Evolutionary conservation across 2,329 filamentous ascomycete genomes (phyloP).

Genomic region (Penicillium brevicompactum): DNA sequence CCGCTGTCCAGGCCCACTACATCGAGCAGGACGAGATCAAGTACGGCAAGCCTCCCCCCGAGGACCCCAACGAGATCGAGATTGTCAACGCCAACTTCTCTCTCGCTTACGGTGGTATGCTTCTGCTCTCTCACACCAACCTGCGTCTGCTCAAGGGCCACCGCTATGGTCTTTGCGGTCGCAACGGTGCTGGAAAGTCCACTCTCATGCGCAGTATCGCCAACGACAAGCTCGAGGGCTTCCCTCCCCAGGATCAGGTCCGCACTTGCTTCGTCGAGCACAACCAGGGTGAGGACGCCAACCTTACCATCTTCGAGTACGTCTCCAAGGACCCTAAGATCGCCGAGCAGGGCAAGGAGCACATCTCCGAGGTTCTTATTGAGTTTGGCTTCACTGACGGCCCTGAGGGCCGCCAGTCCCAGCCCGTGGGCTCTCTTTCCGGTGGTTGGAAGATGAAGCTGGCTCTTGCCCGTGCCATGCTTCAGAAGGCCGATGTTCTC

Average conservation of each 20-base stretch:
- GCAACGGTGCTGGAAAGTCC: conserved; percentile 98
- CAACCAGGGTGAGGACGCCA: conserved; percentile 97
- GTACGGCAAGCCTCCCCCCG: conserved; percentile 79
- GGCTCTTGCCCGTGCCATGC: conserved; percentile 91
- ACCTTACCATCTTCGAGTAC: conserved; percentile 93
- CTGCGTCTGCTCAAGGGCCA: conserved; percentile 92
- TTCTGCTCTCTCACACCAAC: conserved; percentile 94
- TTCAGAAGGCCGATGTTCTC: conserved; percentile 94
- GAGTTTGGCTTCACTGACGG: conserved; percentile 94
- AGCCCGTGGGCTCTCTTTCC: conserved; percentile 91
- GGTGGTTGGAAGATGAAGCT: conserved; percentile 99
- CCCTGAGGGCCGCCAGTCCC: conserved; percentile 81
- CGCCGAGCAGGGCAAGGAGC: conserved; percentile 73
- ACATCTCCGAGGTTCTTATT: conserved; percentile 78
- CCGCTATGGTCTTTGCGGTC: conserved; percentile 93
- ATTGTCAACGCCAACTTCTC: conserved; percentile 99
- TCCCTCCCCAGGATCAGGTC: conserved; percentile 87
- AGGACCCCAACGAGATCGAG: conserved; percentile 89
- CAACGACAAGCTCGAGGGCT: conserved; percentile 93
- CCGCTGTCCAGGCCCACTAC: conserved; percentile 75
- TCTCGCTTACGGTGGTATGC: conserved; percentile 95
- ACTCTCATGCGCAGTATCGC: conserved; percentile 97
- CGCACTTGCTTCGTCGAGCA: conserved; percentile 98
- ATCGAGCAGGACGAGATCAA: conserved; percentile 84
- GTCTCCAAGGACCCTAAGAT: conserved; percentile 87